Base-by-base conservation (phyloP, 768 basidiomycete species). In the Lactifluus rugatus region DNA sequence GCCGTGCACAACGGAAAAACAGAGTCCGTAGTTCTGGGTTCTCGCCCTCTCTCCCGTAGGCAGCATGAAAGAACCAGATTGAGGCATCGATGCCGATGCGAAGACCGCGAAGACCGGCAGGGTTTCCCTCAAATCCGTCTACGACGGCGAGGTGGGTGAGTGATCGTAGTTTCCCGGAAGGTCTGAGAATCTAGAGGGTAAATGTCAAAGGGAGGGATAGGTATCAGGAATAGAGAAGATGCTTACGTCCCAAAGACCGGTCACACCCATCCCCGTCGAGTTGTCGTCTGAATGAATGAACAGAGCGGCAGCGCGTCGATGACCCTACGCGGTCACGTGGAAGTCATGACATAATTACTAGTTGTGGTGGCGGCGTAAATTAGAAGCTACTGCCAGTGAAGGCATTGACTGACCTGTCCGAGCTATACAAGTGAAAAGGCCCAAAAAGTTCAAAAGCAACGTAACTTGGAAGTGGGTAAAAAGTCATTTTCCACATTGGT, bases 81-180 rank as follows among this genome's bases (percentile, higher is more conserved):
- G 75, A 85, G 17, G 89, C 89, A 66, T 95, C 93, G 48, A 94
- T 90, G 2, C 93, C 93, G 31, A 95, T 74, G 21, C 89, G 81
- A 62, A 85, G 86, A 8, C 89, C 91, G 46, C 90, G 79, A 32
- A 81, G 72, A 21, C 80, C 79, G 36, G 78, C 73, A 1, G 76
- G 75, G 65, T 89, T 89, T 19, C 77, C 74, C 53, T 81, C 75
- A 67, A 92, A 89, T 0, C 91, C 89, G 52, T 92, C 83, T 32
- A 76, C 74, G 28, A 89, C 80, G 1, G 89, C 80, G 26, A 93
- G 73, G 48, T 89, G 81, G 0, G 88, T 87, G 37, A 93, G 72
- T 10, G 93, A 92, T 31, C 88, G 82, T 10, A 77, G 75, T 64
- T 82, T 75, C 2, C 81, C 83, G 4, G 86, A 85, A 2, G 89